A percentile compares a stretch with the other conserved stretches of the same genome.
Conservation (phyloP, 2,329 filamentous ascomycete genomes). For the Fonsecaea monophora region DNA sequence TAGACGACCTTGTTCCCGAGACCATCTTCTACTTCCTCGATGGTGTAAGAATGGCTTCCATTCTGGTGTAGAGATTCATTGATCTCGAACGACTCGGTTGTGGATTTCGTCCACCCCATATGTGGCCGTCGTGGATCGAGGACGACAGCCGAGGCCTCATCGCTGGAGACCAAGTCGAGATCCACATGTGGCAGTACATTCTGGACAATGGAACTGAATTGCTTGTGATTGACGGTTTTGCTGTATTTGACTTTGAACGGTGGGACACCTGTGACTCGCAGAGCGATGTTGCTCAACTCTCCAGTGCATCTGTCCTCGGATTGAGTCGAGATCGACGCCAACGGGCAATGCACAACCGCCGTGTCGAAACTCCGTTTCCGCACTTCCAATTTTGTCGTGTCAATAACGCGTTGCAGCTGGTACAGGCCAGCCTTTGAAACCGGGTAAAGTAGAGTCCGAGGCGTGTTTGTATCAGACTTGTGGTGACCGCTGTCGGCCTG, state of each 20-base stretch:
- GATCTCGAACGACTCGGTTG: constrained; percentile 77
- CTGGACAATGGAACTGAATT: constrained; percentile 87
- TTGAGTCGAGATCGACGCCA: constrained; percentile 72
- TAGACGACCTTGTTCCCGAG: constrained; percentile 88
- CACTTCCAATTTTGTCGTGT: constrained; percentile 93
- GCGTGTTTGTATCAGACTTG: constrained; percentile 58
- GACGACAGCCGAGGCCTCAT: constrained; percentile 64
- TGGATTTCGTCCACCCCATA: constrained; percentile 78
- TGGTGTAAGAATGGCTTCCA: constrained; percentile 85
- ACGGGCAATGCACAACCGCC: constrained; percentile 84
- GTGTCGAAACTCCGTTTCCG: constrained; percentile 77
- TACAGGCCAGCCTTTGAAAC: constrained; percentile 91
- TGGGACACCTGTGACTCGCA: constrained; percentile 86
- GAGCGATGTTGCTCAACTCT: constrained; percentile 82
- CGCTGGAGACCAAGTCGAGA: constrained; percentile 74
- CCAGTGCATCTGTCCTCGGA: constrained; percentile 76
- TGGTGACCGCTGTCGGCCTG: constrained; percentile 67
- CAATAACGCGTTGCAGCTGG: constrained; percentile 80
- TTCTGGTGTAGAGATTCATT: constrained; percentile 85
- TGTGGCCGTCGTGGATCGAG: constrained; percentile 58
- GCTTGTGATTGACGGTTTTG: constrained; percentile 80
- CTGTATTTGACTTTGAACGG: constrained; percentile 93
- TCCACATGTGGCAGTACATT: constrained; percentile 91
- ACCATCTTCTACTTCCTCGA: constrained; percentile 90
- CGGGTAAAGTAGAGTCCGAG: constrained; percentile 73